A percentile compares a stretch with the other conserved stretches of the same genome.
Conservation (phyloP, 371 early-diverging fungal genomes). For the Mortierella sp. region DNA sequence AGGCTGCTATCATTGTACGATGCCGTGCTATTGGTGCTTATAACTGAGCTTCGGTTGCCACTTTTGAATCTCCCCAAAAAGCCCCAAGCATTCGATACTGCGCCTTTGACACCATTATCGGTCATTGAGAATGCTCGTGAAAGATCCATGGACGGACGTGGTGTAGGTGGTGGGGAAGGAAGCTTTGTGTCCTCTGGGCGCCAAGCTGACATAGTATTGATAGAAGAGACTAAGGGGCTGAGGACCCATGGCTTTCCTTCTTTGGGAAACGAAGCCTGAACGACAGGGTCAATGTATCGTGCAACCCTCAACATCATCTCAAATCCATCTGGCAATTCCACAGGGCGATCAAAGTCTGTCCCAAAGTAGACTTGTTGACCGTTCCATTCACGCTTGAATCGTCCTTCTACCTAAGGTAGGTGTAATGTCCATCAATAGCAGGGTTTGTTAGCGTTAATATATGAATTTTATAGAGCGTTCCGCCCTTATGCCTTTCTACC, state of each 20-base stretch:
- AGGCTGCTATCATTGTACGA: slow-evolving; percentile 21
- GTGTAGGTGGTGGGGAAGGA: slow-evolving; percentile 44
- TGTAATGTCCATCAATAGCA: background rate
- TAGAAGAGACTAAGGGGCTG: slow-evolving; percentile 69
- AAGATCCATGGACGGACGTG: slow-evolving; percentile 43
- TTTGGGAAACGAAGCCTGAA: slow-evolving; percentile 62
- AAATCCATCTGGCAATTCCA: slow-evolving; percentile 65
- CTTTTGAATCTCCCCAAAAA: slow-evolving; percentile 50
- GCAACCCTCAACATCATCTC: slow-evolving; percentile 71
- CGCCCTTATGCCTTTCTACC: background rate
- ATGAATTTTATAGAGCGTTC: background rate
- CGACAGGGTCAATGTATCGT: slow-evolving; percentile 70
- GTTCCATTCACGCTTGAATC: slow-evolving; percentile 69
- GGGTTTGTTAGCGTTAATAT: slow-evolving; percentile 1
- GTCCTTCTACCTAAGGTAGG: slow-evolving; percentile 62
- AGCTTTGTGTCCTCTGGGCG: slow-evolving; percentile 38
- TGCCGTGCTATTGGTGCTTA: slow-evolving; percentile 22
- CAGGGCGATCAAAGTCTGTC: slow-evolving; percentile 62
- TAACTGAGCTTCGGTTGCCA: slow-evolving; percentile 41
- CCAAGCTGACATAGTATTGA: slow-evolving; percentile 66
- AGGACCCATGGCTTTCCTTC: slow-evolving; percentile 69
- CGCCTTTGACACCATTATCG: slow-evolving; percentile 31
- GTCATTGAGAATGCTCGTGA: slow-evolving; percentile 34
- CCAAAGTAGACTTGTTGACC: slow-evolving; percentile 74
- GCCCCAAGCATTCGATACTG: slow-evolving; percentile 51